Conservation (phyloP, 2,329 filamentous ascomycete genomes). For the Ophiostoma sp. region DNA sequence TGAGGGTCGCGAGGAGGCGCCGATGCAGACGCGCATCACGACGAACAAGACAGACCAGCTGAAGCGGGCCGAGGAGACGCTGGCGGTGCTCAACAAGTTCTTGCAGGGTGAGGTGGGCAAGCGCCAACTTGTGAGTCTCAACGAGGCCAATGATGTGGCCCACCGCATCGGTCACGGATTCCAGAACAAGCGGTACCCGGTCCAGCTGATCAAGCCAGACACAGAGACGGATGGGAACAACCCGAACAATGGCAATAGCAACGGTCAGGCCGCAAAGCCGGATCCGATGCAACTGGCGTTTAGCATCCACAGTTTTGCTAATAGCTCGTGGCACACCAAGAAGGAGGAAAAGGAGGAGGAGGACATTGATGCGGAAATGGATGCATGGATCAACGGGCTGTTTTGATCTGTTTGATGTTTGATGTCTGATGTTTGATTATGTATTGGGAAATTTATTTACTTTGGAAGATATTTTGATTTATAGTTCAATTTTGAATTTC, state of each 20-base stretch:
- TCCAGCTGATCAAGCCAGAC: neutral
- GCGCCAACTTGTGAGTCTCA: conserved; percentile 54
- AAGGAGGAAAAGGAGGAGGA: neutral
- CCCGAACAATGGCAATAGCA: no score
- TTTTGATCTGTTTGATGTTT: neutral
- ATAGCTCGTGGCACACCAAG: neutral
- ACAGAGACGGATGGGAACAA: neutral
- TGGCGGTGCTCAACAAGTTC: neutral
- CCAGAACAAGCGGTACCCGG: conserved; percentile 23
- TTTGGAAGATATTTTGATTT: neutral
- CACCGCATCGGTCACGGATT: conserved; percentile 33
- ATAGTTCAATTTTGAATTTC: neutral
- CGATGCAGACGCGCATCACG: neutral
- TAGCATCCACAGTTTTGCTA: no score
- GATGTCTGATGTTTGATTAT: neutral
- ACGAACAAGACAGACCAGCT: neutral
- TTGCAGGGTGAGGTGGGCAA: conserved; percentile 31
- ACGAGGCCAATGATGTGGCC: conserved; percentile 51
- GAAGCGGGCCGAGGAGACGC: neutral
- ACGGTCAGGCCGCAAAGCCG: neutral
- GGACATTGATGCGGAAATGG: neutral
- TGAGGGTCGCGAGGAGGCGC: neutral
- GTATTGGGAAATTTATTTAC: neutral
- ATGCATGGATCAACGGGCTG: neutral
- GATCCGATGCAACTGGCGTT: neutral